Percentiles rank a stretch among this genome's conserved stretches.
Evolutionary conservation across 768 basidiomycete species (phyloP).

Genomic region (Amanita phalloides): DNA sequence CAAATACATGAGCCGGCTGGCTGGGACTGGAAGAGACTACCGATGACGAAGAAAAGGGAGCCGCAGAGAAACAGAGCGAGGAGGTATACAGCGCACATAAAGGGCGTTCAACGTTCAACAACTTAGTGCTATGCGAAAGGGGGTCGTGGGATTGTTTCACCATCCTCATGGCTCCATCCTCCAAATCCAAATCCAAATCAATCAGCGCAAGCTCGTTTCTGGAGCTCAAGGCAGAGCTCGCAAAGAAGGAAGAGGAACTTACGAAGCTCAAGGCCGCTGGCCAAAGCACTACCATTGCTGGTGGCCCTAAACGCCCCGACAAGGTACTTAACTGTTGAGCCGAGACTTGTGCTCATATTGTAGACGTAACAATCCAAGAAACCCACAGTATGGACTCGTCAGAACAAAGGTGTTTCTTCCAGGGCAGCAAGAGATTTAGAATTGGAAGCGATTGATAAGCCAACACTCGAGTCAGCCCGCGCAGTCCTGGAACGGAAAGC

Average conservation of each 20-base stretch:
- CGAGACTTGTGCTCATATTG: constrained; percentile 1
- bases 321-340: constrained; percentile 37
- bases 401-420: constrained; percentile 61
- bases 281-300: constrained; percentile 38
- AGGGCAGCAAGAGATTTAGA: constrained; percentile 63
- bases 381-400: constrained; percentile 64
- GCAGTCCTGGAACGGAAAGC: constrained; percentile 69
- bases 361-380: constrained; percentile 34
- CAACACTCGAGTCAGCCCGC: constrained; percentile 63
- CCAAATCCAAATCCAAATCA: constrained; percentile 58
- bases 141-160: not conserved
- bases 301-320: constrained; percentile 54
- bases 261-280: constrained; percentile 50
- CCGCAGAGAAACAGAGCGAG: no score
- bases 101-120: no score
- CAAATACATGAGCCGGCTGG: no score
- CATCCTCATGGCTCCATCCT: constrained; percentile 31
- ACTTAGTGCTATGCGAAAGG: no score
- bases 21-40: no score
- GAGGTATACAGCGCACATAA: no score
- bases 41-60: no score
- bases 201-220: constrained; percentile 69
- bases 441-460: constrained; percentile 55
- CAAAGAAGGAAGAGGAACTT: constrained; percentile 51
- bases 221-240: constrained; percentile 69